Evolutionary conservation across 805 yeast species (phyloP).

Genomic region (Cyberlindnera euphorbiiphila): DNA sequence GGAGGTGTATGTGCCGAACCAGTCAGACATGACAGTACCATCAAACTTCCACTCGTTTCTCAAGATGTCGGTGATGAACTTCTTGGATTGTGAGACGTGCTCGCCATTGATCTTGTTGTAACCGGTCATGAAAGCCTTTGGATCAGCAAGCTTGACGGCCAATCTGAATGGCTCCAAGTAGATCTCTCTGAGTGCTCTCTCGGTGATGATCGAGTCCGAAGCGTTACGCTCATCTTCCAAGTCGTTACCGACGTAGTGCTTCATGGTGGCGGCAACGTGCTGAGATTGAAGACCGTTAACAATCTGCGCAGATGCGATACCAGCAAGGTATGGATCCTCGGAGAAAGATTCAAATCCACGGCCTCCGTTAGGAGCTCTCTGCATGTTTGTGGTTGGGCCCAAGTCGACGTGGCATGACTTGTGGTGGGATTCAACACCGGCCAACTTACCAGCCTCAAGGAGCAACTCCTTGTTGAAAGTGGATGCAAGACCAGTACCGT

Average conservation of each 20-base stretch:
- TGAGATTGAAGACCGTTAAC: slow-evolving; percentile 51
- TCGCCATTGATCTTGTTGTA: slow-evolving; percentile 59
- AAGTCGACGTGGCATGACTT: slow-evolving; percentile 48
- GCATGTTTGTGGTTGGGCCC: slow-evolving; percentile 50
- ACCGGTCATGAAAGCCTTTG: slow-evolving; percentile 56
- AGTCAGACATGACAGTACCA: slow-evolving; percentile 56
- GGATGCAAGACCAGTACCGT: slow-evolving; percentile 55
- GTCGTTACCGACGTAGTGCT: slow-evolving; percentile 52
- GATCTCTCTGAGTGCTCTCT: slow-evolving; percentile 58
- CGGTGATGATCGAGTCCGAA: slow-evolving; percentile 45
- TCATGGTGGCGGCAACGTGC: slow-evolving; percentile 50
- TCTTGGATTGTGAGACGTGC: slow-evolving; percentile 45
- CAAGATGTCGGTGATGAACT: slow-evolving; percentile 41
- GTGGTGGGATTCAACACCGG: slow-evolving; percentile 51
- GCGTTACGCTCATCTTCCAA: slow-evolving; percentile 48
- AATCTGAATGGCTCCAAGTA: slow-evolving; percentile 58
- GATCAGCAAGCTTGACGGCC: slow-evolving; percentile 48
- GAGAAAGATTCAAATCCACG: slow-evolving; percentile 58
- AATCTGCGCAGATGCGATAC: slow-evolving; percentile 41
- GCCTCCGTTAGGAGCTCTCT: slow-evolving; percentile 58
- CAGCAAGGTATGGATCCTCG: slow-evolving; percentile 54
- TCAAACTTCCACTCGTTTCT: slow-evolving; percentile 52
- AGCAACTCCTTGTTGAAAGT: slow-evolving; percentile 50
- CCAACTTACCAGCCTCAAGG: slow-evolving; percentile 43
- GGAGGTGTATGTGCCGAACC: slow-evolving; percentile 54